Evolutionary conservation across 2,329 filamentous ascomycete genomes (phyloP), one percentile per base, ranked within the genome.

Genomic region (Colletotrichum sp.): DNA sequence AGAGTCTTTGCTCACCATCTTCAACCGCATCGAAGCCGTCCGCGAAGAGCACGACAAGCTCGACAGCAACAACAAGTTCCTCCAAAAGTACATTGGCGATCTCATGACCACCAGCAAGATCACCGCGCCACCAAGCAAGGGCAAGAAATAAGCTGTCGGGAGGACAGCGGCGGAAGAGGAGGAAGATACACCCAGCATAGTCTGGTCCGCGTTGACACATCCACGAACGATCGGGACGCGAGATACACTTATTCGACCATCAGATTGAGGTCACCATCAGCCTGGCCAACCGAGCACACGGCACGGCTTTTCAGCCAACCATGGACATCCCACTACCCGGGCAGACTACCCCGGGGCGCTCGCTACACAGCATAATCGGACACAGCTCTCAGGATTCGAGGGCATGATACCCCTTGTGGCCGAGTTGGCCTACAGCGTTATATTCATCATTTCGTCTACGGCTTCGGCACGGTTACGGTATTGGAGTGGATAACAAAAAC

Each of bases 61-160:
- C 70, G 96, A 98, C 85, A 97, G 91, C 84, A 96, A 98, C 84
- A 99, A 99, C 89, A 96, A 96, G 81, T 98, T 98, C 82, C 87
- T 99, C 64, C 96, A 98, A 85, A 98, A 98, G 84, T 98, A 98
- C 83, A 98, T 98, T 81, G 96, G 96, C 78, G 96, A 98, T 82
- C 89, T 98, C 71, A 98, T 98, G 91, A 95, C 95, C 79, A 94
- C 93, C n/a, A 93, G 91, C 83, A 94, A 94, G 82, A 94, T 94
- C 79, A 94, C 92, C 1, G 89, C 92, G 3, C 87, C 89, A 2
- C 85, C 86, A 70, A 86, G 84, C 76, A 87, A 89, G 36, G 85
- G 84, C 70, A 90, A 91, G 81, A 92, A 92, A 82, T 92, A 82
- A 88, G 36, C 32, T 18, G 21, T 18, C 21, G 10, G 8, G 5